phyloP scores from a whole-genome alignment of 2,329 filamentous ascomycete species.

The Colletotrichum paranaense region DNA sequence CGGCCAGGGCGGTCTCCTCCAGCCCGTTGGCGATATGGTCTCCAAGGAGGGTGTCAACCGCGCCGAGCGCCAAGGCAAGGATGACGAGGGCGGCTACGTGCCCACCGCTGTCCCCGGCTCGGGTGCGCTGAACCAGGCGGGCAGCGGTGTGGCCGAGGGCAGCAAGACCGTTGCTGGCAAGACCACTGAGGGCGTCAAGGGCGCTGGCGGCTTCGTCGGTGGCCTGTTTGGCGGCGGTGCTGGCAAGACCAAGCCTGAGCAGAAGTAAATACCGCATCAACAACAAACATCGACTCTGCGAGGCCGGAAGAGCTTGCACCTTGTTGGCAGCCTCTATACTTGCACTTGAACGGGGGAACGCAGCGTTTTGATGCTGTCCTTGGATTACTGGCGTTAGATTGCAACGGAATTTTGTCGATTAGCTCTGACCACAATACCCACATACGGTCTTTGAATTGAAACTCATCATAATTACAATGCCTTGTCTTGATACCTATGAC shows the following conservation, averaged over 20 bases:
- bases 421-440: conserved; percentile 26
- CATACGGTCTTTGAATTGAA: background rate
- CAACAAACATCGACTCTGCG: background rate
- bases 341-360: background rate
- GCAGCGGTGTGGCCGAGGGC: conserved; percentile 43
- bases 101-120: conserved; percentile 45
- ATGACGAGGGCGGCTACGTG: conserved; percentile 65
- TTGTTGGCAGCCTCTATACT: background rate
- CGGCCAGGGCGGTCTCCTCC: conserved; percentile 74
- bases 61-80: conserved; percentile 72
- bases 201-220: conserved; percentile 45
- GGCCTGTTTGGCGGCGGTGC: conserved; percentile 45
- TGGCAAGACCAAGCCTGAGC: conserved; percentile 40
- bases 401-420: background rate
- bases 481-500: background rate
- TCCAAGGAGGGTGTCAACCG: conserved; percentile 76
- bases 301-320: background rate
- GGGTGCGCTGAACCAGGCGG: conserved; percentile 41
- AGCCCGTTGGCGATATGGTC: conserved; percentile 70
- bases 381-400: background rate
- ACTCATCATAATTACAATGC: background rate
- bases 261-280: conserved; percentile 22
- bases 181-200: conserved; percentile 43
- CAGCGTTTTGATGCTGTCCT: conserved; percentile 13
- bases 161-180: conserved; percentile 44